Conservation (phyloP, 108 stramenopile genomes). For the Nannochloropsis gaditana region DNA sequence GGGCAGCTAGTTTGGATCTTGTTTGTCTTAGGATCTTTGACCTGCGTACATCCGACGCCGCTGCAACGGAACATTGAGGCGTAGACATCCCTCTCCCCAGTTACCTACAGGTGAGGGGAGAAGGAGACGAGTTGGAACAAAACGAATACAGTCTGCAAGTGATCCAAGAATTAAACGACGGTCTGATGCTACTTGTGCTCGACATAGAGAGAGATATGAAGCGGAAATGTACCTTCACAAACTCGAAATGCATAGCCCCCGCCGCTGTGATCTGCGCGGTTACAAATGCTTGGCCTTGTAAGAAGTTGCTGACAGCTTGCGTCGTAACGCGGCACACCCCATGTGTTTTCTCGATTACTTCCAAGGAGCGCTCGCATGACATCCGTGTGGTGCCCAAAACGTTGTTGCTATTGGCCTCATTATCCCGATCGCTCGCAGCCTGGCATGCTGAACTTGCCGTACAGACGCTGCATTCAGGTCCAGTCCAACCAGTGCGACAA, state of each 20-base stretch:
- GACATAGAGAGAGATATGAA: no score
- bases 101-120: background rate
- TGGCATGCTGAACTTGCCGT: background rate
- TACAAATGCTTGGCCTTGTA: background rate
- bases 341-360: background rate
- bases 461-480: slow-evolving; percentile 14
- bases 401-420: background rate
- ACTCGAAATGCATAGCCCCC: background rate
- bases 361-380: background rate
- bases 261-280: background rate
- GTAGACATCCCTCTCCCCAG: background rate
- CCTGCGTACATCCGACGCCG: background rate
- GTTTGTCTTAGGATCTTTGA: background rate
- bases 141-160: no score
- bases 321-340: slow-evolving; percentile 7
- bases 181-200: no score
- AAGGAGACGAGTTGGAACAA: background rate
- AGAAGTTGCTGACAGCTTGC: background rate
- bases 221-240: background rate
- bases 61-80: background rate
- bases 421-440: background rate
- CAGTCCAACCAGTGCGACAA: background rate
- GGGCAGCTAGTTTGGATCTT: slow-evolving; percentile 7
- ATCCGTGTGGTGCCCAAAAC: background rate
- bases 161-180: no score